Evolutionary conservation across 139 green algal genomes (phyloP), one percentile per base, ranked within the genome.

Genomic region (Picochlorum sp.): DNA sequence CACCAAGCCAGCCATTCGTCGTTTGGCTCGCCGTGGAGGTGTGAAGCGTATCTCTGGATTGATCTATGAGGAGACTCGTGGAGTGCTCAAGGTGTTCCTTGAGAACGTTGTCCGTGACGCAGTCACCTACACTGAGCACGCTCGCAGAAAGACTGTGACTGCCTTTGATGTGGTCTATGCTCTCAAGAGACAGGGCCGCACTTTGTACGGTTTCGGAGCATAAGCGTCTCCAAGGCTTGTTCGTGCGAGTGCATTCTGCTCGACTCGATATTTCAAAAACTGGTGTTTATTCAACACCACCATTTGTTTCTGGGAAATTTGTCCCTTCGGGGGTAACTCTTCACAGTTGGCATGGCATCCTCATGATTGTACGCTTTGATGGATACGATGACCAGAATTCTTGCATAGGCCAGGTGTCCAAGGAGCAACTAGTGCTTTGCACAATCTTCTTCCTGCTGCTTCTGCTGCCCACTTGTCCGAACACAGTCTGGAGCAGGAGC

Each of bases 181-280:
- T 18, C 84, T 97, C 69, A 97, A 97, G 86, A 79, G 90, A 65
- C 90, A 97, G 84, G 90, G 90, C 69, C 79, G 89, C 63, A 97
- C 91, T 68, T 84, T 97, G 62, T 97, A 97, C 82, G 91, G 91
- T 71, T 97, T 97, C 69, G 90, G 90, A 61, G 90, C 87, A 62
- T 95, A 90, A 93, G 1, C 8, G 34, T 41, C 8, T 41, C 34
- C 34, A 8, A 41, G 34, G 34, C 34, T 9, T 41, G 2, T 41
- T 1, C 47, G 15, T 11, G 10, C 28, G 28, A 30, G 28, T 30
- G 28, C 28, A 30, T 30, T 30, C 28, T 30, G 4, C 28, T 30
- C 28, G 28, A 30, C 28, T 30, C 28, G 4, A 30, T 7, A 56
- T 23, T 26, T 23, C 47, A 20, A 56, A 3, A 10, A 26, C 47